Base-by-base conservation (phyloP, 768 basidiomycete species). In the Xerocomus potaroensis region DNA sequence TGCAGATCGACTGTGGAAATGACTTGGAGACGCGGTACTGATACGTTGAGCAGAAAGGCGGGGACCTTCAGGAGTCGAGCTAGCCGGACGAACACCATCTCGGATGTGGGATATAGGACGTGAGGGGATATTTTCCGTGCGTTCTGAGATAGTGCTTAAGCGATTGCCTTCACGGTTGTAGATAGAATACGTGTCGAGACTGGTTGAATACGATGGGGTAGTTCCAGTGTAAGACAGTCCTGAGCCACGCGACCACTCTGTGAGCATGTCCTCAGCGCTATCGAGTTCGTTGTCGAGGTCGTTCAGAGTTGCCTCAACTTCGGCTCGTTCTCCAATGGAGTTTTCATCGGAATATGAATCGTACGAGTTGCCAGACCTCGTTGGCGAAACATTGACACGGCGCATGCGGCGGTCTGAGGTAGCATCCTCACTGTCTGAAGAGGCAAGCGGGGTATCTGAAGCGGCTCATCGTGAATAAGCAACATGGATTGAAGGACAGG, bases 131-230 rank as follows among this genome's bases (percentile, higher is more conserved):
- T 84, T 80, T 65, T 91, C 89, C 1, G 85, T 88, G 37, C 74
- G 77, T 61, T 91, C 89, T 3, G 87, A 79, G 49, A 91, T 91
- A 3, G 78, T 83, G 59, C 88, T 91, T 16, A 91, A 72, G 27
- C 73, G 62, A 21, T 72, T 66, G 9, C 79, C 77, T 36, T 71
- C 72, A 12, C 73, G 68, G 37, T 71, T 67, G 19, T 66, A 53
- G 37, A 69, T 57, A 30, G 62, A 56, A 41, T 66, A 72, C 1
- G 74, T 66, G 53, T 68, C 65, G 44, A 77, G 55, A 38, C 71
- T 63, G 54, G 67, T 48, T 32, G 71, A 41, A 47, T 63, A 56
- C n/a, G 70, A 54, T 11, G 64, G 58, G 12, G 62, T 57, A 23
- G 66, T 59, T 3, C 63, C 67, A 1, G 68, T 66, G 50, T 68